Conservation (phyloP, 331 rosid species). For the Acacia concinna region DNA sequence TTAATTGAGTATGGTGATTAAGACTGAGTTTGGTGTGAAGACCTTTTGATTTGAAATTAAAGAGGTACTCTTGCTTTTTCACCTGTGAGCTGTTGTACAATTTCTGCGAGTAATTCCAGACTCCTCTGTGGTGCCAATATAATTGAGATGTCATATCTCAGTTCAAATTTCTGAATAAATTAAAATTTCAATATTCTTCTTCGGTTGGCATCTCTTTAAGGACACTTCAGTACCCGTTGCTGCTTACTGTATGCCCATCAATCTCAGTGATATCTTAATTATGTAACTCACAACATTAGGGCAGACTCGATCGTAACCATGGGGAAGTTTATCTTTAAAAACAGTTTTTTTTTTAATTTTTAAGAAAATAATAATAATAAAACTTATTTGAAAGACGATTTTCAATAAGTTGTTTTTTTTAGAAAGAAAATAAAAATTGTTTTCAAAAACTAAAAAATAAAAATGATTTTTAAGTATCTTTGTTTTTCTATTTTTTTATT, state of each 20-base stretch:
- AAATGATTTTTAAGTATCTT: too few species aligned
- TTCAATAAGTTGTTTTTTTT: too few species aligned
- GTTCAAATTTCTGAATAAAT: not conserved
- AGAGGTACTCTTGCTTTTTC: not conserved
- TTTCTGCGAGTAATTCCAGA: slow-evolving; percentile 8
- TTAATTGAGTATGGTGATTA: not conserved
- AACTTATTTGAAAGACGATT: too few species aligned
- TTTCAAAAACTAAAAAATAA: too few species aligned
- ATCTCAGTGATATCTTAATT: not conserved
- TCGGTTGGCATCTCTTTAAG: not conserved
- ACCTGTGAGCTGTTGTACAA: not conserved
- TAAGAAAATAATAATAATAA: too few species aligned
- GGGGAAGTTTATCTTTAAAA: too few species aligned
- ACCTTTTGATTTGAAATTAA: not conserved
- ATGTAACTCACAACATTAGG: not conserved
- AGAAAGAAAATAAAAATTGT: too few species aligned
- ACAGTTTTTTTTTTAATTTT: too few species aligned
- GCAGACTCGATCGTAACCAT: not conserved
- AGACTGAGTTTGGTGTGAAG: not conserved
- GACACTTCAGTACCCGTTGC: not conserved
- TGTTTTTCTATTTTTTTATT: too few species aligned
- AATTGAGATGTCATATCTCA: not conserved
- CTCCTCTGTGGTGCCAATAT: not conserved
- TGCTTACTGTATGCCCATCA: not conserved
- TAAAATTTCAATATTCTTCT: not conserved